Percentiles rank a stretch among this genome's conserved stretches.
Conservation (phyloP, 2,329 filamentous ascomycete genomes). For the Colletotrichum tofieldiae region DNA sequence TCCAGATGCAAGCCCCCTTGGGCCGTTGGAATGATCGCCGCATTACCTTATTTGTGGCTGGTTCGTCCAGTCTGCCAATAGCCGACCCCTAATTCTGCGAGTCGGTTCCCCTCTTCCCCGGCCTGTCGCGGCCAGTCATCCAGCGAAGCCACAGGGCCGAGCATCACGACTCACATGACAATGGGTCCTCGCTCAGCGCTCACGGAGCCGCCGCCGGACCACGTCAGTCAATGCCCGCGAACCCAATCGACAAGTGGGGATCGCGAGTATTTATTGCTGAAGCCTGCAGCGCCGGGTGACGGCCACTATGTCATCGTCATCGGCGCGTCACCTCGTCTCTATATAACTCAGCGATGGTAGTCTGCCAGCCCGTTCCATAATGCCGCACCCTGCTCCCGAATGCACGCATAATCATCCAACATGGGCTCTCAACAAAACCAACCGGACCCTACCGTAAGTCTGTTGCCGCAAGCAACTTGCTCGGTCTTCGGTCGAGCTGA, state of each 20-base stretch:
- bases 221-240: background rate
- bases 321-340: constrained; percentile 1
- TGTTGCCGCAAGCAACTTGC: background rate
- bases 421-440: background rate
- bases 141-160: background rate
- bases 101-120: background rate
- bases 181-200: background rate
- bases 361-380: background rate
- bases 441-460: background rate
- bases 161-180: background rate
- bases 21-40: constrained; percentile 22
- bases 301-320: constrained; percentile 11
- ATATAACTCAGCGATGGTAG: background rate
- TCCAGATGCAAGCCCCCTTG: constrained; percentile 5
- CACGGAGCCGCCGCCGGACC: background rate
- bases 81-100: background rate
- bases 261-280: background rate
- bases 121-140: background rate
- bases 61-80: constrained; percentile 6
- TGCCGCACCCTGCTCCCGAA: background rate
- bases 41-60: constrained; percentile 17
- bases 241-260: background rate
- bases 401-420: background rate
- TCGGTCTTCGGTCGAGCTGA: background rate
- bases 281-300: background rate